These are phyloP conservation scores for Yarrowia keelungensis DNA, from an alignment of 805 yeast genomes.

Conservation along the genomic window DNA sequence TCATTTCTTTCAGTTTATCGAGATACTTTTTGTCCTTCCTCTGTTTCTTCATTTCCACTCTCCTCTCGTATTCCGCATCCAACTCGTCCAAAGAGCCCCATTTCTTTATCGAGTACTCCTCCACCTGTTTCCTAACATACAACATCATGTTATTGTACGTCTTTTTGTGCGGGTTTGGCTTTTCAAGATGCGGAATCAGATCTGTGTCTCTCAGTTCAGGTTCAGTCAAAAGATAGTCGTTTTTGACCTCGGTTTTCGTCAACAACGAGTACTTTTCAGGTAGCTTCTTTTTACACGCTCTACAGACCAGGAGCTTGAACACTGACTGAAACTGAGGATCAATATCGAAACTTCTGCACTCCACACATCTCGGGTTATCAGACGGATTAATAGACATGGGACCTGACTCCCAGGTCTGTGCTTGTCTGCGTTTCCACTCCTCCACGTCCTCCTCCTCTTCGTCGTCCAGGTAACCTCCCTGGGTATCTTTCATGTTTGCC, in stretches of 20 bases:
- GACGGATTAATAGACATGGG: conserved; percentile 33
- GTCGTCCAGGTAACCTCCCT: conserved; percentile 80
- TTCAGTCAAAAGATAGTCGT: conserved; percentile 91
- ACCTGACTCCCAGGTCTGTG: conserved; percentile 51
- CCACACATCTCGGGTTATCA: conserved; percentile 70
- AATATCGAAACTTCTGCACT: conserved; percentile 81
- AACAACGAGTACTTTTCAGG: conserved; percentile 91
- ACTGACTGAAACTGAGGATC: conserved; percentile 73
- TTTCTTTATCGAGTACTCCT: conserved; percentile 86
- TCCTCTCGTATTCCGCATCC: conserved; percentile 89
- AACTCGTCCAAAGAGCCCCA: conserved; percentile 92
- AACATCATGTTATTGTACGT: conserved; percentile 92
- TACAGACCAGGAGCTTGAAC: conserved; percentile 81
- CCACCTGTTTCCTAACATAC: conserved; percentile 89
- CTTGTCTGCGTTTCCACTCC: conserved; percentile 64
- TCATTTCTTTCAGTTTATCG: conserved; percentile 81
- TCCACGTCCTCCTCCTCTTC: conserved; percentile 46
- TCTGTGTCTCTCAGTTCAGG: conserved; percentile 81
- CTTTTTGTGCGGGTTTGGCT: conserved; percentile 92
- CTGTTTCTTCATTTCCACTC: conserved; percentile 74
- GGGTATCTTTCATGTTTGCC: conserved; percentile 84
- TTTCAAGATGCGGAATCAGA: conserved; percentile 77
- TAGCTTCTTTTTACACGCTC: conserved; percentile 68
- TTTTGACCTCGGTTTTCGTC: conserved; percentile 94
- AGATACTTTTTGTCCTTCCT: conserved; percentile 82